Evolutionary conservation across 306 rosid genomes (phyloP).

Genomic region (Medicago lupulina): DNA sequence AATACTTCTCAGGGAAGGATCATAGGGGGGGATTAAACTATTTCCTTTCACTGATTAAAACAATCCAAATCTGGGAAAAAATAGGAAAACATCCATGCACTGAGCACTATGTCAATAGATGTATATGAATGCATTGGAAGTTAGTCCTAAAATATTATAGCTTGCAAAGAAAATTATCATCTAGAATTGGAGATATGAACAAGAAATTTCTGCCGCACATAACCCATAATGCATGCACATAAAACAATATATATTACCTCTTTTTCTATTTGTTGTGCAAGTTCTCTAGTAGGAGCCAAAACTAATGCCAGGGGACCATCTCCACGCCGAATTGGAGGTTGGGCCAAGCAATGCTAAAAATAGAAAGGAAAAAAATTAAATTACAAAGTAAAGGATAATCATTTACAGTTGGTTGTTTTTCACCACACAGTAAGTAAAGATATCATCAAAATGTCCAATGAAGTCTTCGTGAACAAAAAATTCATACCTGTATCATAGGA

Average conservation of each 20-base stretch:
- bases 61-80: background rate
- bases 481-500: slow-evolving; percentile 84
- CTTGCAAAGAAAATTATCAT: slow-evolving; percentile 15
- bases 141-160: background rate
- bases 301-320: slow-evolving; percentile 88
- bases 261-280: slow-evolving; percentile 90
- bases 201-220: background rate
- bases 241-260: slow-evolving; percentile 60
- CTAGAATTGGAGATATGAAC: slow-evolving; percentile 25
- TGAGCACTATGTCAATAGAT: background rate
- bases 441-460: slow-evolving; percentile 21
- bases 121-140: background rate
- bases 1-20: background rate
- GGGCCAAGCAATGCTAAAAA: slow-evolving; percentile 83
- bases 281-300: slow-evolving; percentile 93
- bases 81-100: background rate
- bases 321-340: slow-evolving; percentile 68
- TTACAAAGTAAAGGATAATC: slow-evolving; percentile 1
- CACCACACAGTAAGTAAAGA: slow-evolving; percentile 20
- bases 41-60: slow-evolving; percentile 11
- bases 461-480: slow-evolving; percentile 36
- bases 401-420: slow-evolving; percentile 15
- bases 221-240: slow-evolving; percentile 9
- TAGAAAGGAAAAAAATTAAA: slow-evolving; percentile 30
- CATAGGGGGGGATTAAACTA: background rate